Conservation (phyloP, 768 basidiomycete genomes). For the Panaeolus cyanescens region DNA sequence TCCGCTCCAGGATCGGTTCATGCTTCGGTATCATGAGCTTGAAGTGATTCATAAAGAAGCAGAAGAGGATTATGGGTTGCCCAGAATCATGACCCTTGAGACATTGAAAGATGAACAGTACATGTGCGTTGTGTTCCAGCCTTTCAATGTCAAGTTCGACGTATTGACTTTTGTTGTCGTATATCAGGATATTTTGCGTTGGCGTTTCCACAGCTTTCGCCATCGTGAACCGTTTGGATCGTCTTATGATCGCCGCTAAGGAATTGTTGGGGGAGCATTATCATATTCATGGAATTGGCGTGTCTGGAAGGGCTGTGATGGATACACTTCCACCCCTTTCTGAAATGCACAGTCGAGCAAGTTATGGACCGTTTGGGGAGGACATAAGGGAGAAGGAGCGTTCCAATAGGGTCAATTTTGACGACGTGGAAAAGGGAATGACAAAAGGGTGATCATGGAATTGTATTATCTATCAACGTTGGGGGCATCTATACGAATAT, state of each 20-base stretch:
- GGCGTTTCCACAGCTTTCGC: constrained; percentile 70
- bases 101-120: constrained; percentile 81
- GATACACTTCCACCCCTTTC: neutral
- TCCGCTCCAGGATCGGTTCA: constrained; percentile 55
- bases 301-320: neutral
- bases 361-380: neutral
- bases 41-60: constrained; percentile 70
- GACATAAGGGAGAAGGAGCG: neutral
- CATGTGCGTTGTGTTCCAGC: constrained; percentile 47
- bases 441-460: neutral
- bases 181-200: constrained; percentile 65
- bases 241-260: constrained; percentile 79
- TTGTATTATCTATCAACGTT: neutral
- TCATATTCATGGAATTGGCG: constrained; percentile 73
- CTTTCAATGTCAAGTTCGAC: no score
- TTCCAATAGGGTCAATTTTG: no score
- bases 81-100: constrained; percentile 67
- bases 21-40: constrained; percentile 53
- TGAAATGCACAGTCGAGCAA: neutral
- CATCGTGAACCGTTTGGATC: constrained; percentile 73
- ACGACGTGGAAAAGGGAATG: neutral
- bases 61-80: constrained; percentile 76
- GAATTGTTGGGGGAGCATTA: constrained; percentile 88
- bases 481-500: no score
- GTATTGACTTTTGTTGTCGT: neutral